A percentile compares a stretch with the other conserved stretches of the same genome.
Evolutionary conservation across 768 basidiomycete genomes (phyloP).

Genomic region (Phylloporus rhodoxanthus): DNA sequence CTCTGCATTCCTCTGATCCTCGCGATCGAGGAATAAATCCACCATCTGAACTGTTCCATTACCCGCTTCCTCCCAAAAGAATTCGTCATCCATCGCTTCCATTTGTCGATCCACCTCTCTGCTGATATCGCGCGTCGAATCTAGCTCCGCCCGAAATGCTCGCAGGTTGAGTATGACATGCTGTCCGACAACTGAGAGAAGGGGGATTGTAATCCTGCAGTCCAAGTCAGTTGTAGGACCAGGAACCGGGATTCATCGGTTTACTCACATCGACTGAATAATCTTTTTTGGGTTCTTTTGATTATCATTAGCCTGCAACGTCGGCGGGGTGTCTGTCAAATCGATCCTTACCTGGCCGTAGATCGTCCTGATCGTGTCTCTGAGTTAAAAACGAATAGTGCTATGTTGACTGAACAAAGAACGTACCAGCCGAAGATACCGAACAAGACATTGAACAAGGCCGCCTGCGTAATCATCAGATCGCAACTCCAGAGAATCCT

Average conservation of each 20-base stretch:
- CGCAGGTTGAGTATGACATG: not conserved
- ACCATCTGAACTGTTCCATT: not conserved
- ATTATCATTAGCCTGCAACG: not conserved
- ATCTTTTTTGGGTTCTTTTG: not conserved
- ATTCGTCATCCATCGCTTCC: not conserved
- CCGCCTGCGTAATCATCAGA: conserved; percentile 6
- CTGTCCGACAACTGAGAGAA: not conserved
- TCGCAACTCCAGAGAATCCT: no score
- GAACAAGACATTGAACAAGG: conserved; percentile 8
- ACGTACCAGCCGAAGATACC: conserved; percentile 17
- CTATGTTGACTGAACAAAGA: not conserved
- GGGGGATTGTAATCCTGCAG: not conserved
- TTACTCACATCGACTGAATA: not conserved
- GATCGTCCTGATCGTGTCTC: conserved; percentile 3
- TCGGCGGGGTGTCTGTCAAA: not conserved
- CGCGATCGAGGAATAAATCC: not conserved
- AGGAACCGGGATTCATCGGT: no score
- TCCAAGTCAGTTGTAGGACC: not conserved
- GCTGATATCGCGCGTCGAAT: not conserved
- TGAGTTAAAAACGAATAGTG: not conserved
- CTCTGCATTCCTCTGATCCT: not conserved
- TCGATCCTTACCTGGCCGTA: conserved; percentile 6
- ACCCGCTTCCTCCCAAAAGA: not conserved
- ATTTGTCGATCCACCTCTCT: not conserved
- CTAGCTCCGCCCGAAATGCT: not conserved